Evolutionary conservation across 768 basidiomycete genomes (phyloP).

Genomic region (Tulasnella sp.): DNA sequence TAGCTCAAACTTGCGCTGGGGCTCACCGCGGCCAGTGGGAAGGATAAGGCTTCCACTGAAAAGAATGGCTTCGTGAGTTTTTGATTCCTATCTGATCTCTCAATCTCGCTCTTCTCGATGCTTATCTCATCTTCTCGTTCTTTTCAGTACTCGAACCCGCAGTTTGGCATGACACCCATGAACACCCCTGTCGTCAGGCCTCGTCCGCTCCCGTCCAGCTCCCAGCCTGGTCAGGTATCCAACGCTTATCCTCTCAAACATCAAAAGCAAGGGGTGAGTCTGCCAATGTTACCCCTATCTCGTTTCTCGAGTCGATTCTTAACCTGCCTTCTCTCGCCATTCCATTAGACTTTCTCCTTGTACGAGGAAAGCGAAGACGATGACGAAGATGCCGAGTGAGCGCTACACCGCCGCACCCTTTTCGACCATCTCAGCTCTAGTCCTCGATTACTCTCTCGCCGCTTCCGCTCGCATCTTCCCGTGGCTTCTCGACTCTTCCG

Average conservation of each 20-base stretch:
- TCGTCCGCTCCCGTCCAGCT: not conserved
- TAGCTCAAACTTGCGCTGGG: constrained; percentile 8
- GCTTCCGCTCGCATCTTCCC: too few relatives aligned
- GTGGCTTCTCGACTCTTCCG: too few relatives aligned
- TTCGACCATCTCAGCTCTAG: too few relatives aligned
- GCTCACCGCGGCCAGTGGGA: not conserved
- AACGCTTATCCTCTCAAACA: not conserved
- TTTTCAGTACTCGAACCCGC: constrained; percentile 5
- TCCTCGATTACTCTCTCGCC: too few relatives aligned
- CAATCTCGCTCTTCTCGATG: too few relatives aligned
- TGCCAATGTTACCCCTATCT: not conserved
- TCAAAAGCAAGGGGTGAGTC: constrained; percentile 1
- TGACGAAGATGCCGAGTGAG: not conserved
- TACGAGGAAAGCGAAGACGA: constrained; percentile 6
- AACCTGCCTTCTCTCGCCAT: not conserved
- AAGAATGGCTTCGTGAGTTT: constrained; percentile 12
- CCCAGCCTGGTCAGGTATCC: not conserved
- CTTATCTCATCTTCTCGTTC: not conserved
- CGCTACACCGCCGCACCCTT: not conserved
- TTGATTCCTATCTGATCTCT: too few relatives aligned
- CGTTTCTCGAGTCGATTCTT: not conserved
- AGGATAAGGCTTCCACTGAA: not conserved
- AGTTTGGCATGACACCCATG: constrained; percentile 10
- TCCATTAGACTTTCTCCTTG: constrained; percentile 1
- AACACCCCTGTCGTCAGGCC: not conserved